Evolutionary conservation across 345 rosid species (phyloP).

Genomic region (Eucalyptus virginea): DNA sequence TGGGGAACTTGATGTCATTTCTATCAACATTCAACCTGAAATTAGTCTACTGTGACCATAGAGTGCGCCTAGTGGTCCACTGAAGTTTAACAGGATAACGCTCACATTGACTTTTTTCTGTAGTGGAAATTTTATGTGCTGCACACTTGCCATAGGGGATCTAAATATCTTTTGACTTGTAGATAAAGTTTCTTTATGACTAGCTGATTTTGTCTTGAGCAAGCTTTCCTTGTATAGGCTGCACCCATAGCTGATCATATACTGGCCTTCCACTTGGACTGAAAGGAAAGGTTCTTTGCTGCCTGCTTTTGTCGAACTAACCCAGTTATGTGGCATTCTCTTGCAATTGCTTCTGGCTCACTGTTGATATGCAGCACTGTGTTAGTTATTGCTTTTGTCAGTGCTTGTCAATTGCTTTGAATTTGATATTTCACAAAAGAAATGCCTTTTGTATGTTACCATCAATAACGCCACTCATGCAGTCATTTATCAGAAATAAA

Average conservation of each 20-base stretch:
- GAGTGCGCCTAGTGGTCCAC: background rate
- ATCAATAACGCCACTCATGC: background rate
- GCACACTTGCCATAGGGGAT: background rate
- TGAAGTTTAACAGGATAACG: background rate
- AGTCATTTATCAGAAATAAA: background rate
- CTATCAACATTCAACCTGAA: background rate
- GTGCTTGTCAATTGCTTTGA: background rate
- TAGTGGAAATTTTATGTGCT: background rate
- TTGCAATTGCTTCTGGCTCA: background rate
- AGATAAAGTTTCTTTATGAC: background rate
- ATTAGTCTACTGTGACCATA: background rate
- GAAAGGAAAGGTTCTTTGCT: background rate
- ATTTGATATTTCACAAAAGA: background rate
- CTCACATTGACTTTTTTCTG: background rate
- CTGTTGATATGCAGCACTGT: background rate
- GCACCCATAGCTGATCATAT: background rate
- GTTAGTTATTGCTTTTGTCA: background rate
- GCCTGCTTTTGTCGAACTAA: background rate
- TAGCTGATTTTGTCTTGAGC: background rate
- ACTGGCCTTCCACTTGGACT: background rate
- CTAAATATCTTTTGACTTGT: background rate
- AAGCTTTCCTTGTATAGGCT: background rate
- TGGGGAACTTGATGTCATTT: background rate
- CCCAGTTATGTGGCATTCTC: background rate
- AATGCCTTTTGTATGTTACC: background rate